Percentiles rank a stretch among this genome's conserved stretches.
Conservation (phyloP, 139 green algal genomes). For the Diplosphaera chodatii region DNA sequence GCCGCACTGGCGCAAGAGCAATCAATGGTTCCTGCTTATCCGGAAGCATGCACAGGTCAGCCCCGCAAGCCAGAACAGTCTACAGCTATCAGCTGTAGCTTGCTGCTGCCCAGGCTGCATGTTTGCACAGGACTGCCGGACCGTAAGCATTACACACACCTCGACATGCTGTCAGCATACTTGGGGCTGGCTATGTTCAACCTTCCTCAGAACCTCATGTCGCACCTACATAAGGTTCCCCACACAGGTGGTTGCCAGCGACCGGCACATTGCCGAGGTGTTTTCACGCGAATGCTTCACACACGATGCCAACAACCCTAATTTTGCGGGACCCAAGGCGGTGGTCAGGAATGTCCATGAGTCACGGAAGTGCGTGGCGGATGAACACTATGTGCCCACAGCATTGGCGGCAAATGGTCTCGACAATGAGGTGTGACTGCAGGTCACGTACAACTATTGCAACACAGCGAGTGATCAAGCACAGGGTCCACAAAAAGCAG, state of each 20-base stretch:
- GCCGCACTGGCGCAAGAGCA: slow-evolving; percentile 14
- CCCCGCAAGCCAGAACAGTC: too few species aligned
- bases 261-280: background rate
- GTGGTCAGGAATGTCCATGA: background rate
- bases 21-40: slow-evolving; percentile 12
- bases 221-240: too few species aligned
- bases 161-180: too few species aligned
- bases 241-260: background rate
- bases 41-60: slow-evolving; percentile 7
- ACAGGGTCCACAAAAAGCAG: too few species aligned
- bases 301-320: background rate
- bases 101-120: too few species aligned
- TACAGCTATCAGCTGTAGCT: background rate
- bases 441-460: too few species aligned
- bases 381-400: slow-evolving; percentile 29
- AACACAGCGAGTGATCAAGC: too few species aligned
- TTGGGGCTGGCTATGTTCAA: too few species aligned
- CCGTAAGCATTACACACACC: too few species aligned
- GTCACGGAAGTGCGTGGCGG: background rate
- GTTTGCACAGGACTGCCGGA: too few species aligned
- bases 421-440: slow-evolving; percentile 14
- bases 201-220: too few species aligned
- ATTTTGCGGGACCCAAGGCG: background rate
- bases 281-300: background rate
- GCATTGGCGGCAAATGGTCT: slow-evolving; percentile 16